Conservation (phyloP, 2,329 filamentous ascomycete genomes). For the Paecilomyces niveus region DNA sequence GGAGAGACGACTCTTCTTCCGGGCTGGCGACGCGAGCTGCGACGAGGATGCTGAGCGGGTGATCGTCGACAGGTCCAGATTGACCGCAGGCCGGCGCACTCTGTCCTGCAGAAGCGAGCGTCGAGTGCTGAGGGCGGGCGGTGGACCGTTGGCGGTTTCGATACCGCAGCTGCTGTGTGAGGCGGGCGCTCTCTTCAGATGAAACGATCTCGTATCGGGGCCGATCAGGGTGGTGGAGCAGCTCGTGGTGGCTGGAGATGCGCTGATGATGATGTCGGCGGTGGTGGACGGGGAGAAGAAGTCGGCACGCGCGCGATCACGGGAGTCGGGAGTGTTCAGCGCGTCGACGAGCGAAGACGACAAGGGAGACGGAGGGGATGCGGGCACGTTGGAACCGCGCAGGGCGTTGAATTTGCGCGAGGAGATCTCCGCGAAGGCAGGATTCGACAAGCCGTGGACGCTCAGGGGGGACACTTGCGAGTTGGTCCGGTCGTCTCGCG, state of each 20-base stretch:
- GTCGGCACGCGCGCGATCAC: constrained; percentile 19
- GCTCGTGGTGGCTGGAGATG: constrained; percentile 9
- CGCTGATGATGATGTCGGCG: constrained; percentile 9
- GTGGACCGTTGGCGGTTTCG: constrained; percentile 44
- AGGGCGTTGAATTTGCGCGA: constrained; percentile 16
- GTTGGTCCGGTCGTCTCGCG: neutral
- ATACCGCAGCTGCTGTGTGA: constrained; percentile 45
- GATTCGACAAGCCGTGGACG: constrained; percentile 17
- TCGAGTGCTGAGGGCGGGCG: constrained; percentile 45
- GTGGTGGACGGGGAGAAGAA: constrained; percentile 11
- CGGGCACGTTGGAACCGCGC: constrained; percentile 5
- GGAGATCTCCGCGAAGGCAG: constrained; percentile 16
- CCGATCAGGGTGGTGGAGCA: constrained; percentile 26
- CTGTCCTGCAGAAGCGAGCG: constrained; percentile 29
- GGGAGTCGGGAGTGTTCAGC: constrained; percentile 17
- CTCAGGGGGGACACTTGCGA: constrained; percentile 12
- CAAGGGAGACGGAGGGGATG: constrained; percentile 4
- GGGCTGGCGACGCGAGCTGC: constrained; percentile 8
- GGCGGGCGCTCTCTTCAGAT: constrained; percentile 35
- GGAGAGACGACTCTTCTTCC: constrained; percentile 2
- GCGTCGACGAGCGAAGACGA: neutral
- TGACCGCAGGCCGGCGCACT: constrained; percentile 20
- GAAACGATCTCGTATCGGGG: constrained; percentile 43
- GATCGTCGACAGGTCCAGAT: constrained; percentile 16
- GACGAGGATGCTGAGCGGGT: constrained; percentile 8